Conservation (phyloP, 495 filamentous ascomycete genomes). For the Lentithecium fluviatile region DNA sequence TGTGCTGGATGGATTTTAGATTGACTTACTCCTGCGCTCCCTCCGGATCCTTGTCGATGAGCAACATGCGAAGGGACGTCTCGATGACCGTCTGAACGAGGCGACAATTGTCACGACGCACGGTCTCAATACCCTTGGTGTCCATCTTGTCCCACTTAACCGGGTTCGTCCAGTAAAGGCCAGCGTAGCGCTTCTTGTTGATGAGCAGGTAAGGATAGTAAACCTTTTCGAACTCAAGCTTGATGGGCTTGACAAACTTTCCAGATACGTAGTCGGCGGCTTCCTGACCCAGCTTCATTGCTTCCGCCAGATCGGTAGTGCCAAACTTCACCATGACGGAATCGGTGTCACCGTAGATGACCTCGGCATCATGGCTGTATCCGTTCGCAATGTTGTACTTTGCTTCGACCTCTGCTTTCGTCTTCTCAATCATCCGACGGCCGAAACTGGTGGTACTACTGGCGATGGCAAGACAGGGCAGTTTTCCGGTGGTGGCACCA, state of each 20-base stretch:
- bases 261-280: slow-evolving; percentile 81
- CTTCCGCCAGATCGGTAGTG: slow-evolving; percentile 72
- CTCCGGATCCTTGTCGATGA: slow-evolving; percentile 86
- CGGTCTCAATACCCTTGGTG: slow-evolving; percentile 98
- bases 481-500: slow-evolving; percentile 90
- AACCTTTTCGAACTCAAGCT: slow-evolving; percentile 98
- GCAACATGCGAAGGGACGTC: slow-evolving; percentile 89
- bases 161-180: slow-evolving; percentile 92
- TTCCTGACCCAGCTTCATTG: slow-evolving; percentile 93
- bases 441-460: slow-evolving; percentile 95
- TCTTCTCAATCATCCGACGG: slow-evolving; percentile 97
- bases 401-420: slow-evolving; percentile 86
- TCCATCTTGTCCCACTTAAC: slow-evolving; percentile 99
- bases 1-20: not conserved
- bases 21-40: slow-evolving; percentile 85
- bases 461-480: slow-evolving; percentile 92
- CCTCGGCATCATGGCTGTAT: slow-evolving; percentile 87
- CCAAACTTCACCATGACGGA: slow-evolving; percentile 99
- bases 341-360: slow-evolving; percentile 99
- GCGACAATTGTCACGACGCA: slow-evolving; percentile 92
- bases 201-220: slow-evolving; percentile 98
- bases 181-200: slow-evolving; percentile 99
- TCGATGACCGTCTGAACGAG: slow-evolving; percentile 97
- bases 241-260: slow-evolving; percentile 95
- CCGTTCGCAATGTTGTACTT: slow-evolving; percentile 90